These are phyloP conservation scores for Bigelowiella natans DNA, from an alignment of 78 protist genomes.

Conservation along the genomic window DNA sequence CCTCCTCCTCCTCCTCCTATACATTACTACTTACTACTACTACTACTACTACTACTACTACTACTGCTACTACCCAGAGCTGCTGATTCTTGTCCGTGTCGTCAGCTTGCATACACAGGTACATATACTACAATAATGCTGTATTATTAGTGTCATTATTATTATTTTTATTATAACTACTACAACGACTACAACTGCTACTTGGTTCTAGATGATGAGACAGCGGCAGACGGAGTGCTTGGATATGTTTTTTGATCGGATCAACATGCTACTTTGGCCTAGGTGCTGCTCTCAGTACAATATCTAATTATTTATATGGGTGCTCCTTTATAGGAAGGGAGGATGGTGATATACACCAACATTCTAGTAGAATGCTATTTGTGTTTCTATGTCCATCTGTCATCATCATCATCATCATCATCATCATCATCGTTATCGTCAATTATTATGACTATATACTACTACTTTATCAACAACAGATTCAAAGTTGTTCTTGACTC, in stretches of 20 bases:
- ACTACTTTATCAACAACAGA: too few relatives aligned
- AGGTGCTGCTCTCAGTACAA: not conserved
- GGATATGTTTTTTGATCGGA: not conserved
- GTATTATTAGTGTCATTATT: too few relatives aligned
- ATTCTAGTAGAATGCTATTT: too few relatives aligned
- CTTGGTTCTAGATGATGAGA: not conserved
- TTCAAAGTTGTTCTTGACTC: not conserved
- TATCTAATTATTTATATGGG: not conserved
- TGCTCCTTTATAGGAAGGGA: not conserved
- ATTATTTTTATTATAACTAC: not conserved
- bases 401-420: too few relatives aligned
- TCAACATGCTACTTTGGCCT: not conserved
- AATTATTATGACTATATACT: too few relatives aligned
- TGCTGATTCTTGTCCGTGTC: not conserved
- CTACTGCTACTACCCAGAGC: not conserved
- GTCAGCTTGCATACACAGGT: not conserved
- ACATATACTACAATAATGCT: too few relatives aligned
- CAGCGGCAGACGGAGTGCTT: not conserved
- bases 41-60: too few relatives aligned
- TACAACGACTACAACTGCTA: too few relatives aligned
- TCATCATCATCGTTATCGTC: too few relatives aligned
- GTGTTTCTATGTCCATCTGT: too few relatives aligned
- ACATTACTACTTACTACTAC: too few relatives aligned
- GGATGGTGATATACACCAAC: not conserved
- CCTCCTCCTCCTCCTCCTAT: too few relatives aligned